phyloP scores from a whole-genome alignment of 257 asterid genomes.

The Leonotis leonurus region DNA sequence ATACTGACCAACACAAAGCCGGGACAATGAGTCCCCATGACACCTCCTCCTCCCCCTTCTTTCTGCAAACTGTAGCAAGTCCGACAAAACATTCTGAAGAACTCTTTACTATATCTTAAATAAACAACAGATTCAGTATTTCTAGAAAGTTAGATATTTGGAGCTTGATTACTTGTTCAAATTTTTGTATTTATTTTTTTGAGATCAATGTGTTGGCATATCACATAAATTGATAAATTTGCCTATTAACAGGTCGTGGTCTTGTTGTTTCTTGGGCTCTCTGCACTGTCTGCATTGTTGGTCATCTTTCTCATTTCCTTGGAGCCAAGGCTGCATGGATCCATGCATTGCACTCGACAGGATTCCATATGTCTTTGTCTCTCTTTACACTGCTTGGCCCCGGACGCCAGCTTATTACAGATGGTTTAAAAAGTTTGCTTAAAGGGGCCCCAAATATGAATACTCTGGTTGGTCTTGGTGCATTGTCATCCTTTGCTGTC shows the following conservation, averaged over 20 bases:
- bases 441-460: constrained; percentile 98
- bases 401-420: constrained; percentile 81
- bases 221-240: constrained; percentile 15
- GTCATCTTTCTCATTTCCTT: constrained; percentile 86
- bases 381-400: constrained; percentile 88
- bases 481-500: constrained; percentile 93
- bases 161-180: not conserved
- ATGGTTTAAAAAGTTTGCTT: constrained; percentile 81
- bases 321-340: constrained; percentile 95
- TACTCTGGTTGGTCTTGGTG: constrained; percentile 99
- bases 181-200: not conserved
- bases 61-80: not conserved
- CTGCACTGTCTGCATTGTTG: constrained; percentile 84
- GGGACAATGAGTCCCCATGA: not conserved
- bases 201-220: constrained; percentile 16
- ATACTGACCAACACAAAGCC: not conserved
- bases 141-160: constrained; percentile 1
- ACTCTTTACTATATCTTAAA: too few relatives aligned
- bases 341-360: constrained; percentile 90
- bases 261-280: constrained; percentile 95
- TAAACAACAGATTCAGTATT: not conserved
- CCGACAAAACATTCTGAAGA: too few relatives aligned
- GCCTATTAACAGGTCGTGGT: constrained; percentile 74
- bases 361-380: constrained; percentile 83
- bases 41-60: not conserved